Evolutionary conservation across 805 yeast species (phyloP).

Genomic region (Tetrapisispora fleetii): DNA sequence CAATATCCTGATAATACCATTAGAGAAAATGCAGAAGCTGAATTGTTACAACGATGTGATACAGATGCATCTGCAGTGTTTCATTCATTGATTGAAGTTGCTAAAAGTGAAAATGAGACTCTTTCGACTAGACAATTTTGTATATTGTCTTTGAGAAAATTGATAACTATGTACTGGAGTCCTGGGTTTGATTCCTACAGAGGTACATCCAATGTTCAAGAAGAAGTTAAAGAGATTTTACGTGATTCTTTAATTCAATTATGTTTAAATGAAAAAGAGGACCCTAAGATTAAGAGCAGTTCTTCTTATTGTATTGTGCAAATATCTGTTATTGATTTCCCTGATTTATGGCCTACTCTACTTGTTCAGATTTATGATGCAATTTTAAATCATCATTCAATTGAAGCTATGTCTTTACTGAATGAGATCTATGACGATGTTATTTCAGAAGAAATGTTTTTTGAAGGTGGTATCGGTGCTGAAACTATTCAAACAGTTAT

Average conservation of each 20-base stretch:
- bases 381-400: conserved; percentile 25
- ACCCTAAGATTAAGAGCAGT: conserved; percentile 53
- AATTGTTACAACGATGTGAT: conserved; percentile 34
- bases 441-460: conserved; percentile 77
- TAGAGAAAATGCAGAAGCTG: conserved; percentile 45
- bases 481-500: conserved; percentile 44
- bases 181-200: conserved; percentile 66
- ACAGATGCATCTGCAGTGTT: conserved; percentile 42
- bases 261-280: conserved; percentile 33
- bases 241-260: conserved; percentile 43
- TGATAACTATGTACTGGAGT: conserved; percentile 72
- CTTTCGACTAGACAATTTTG: conserved; percentile 48
- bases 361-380: conserved; percentile 38
- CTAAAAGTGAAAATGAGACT: conserved; percentile 24
- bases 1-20: conserved; percentile 40
- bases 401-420: conserved; percentile 51
- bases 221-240: conserved; percentile 40
- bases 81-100: conserved; percentile 34
- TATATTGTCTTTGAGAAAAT: conserved; percentile 53
- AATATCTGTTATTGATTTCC: conserved; percentile 81
- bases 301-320: conserved; percentile 71
- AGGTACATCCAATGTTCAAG: conserved; percentile 50
- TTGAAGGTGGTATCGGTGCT: conserved; percentile 59
- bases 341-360: conserved; percentile 90
- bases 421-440: conserved; percentile 79